Conservation (phyloP, 2,329 filamentous ascomycete genomes). For the Fusarium sarcochroum region DNA sequence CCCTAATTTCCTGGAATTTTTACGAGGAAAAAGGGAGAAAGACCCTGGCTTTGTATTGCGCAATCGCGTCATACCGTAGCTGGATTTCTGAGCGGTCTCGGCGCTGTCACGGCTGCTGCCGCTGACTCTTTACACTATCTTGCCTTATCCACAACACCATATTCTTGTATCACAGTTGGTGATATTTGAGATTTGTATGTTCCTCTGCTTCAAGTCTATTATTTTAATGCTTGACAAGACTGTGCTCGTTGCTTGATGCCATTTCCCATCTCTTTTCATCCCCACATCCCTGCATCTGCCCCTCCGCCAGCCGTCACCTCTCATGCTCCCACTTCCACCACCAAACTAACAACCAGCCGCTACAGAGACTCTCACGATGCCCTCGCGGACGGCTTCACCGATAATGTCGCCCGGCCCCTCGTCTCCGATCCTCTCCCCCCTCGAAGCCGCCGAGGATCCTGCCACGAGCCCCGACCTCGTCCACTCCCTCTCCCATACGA, state of each 20-base stretch:
- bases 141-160: slow-evolving; percentile 19
- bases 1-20: slow-evolving; percentile 6
- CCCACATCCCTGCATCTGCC: slow-evolving; percentile 8
- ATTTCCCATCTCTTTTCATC: not conserved
- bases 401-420: slow-evolving; percentile 41
- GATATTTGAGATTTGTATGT: not conserved
- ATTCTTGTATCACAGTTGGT: not conserved
- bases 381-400: slow-evolving; percentile 44
- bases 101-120: slow-evolving; percentile 25
- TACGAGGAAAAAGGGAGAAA: slow-evolving; percentile 2
- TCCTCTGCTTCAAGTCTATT: fast-evolving
- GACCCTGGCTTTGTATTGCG: slow-evolving; percentile 26
- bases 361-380: slow-evolving; percentile 42
- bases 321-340: not conserved
- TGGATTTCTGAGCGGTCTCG: slow-evolving; percentile 39
- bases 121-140: slow-evolving; percentile 24
- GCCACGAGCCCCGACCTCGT: slow-evolving; percentile 70
- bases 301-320: slow-evolving; percentile 15
- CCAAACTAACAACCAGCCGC: slow-evolving; percentile 16
- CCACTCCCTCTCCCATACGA: slow-evolving; percentile 82
- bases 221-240: too few species aligned
- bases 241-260: not conserved
- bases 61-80: slow-evolving; percentile 42
- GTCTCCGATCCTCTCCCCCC: slow-evolving; percentile 44
- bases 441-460: slow-evolving; percentile 45